Evolutionary conservation across 306 rosid genomes (phyloP), one percentile per base, ranked within the genome.

Genomic region (Casuarina cunninghamiana): DNA sequence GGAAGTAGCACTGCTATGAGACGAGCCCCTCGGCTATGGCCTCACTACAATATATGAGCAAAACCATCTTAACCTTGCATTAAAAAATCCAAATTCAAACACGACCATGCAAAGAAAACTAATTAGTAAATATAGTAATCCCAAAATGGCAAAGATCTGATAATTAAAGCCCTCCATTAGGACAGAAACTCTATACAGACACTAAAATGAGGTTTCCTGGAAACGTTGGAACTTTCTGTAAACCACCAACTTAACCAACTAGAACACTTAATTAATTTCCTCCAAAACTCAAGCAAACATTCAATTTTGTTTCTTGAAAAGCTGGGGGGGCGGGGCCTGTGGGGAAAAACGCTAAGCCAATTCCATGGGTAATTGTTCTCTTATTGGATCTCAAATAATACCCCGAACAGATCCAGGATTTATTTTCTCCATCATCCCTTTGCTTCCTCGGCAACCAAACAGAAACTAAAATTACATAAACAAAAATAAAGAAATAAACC

Each of bases 11-110:
- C 26, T 72, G 35, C 71, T 15, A 50, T 79, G 72, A 61, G 68
- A 79, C 84, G 37, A 57, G 76, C 71, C 46, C 89, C 73, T 65
- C 2, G 76, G 74, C 39, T 26, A 26, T 6, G 65, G 65, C 86
- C 71, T 83, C 85, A 79, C 93, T 89, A 77, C 86, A 86, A 75
- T 71, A 77, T 58, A 77, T 63, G 80, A 91, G 53, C 85, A 87
- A 81, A 75, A 84, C 74, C 79, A 81, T 81, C 82, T 82, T 83
- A 85, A 82, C 77, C 92, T 81, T 86, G 76, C 84, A 80, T 84
- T 51, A 62, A 65, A 74, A 83, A 49, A 76, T 48, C 77, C 72
- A 77, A 57, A 82, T 79, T 79, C 83, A 78, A 81, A 53, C 69
- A 66, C 65, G 71, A 83, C 45, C 74, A 79, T 7, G 46, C 77